A percentile compares a stretch with the other conserved stretches of the same genome.
These are phyloP conservation scores for Aspergillus terreus DNA, from an alignment of 2,329 filamentous ascomycete species.

Conservation along the genomic window DNA sequence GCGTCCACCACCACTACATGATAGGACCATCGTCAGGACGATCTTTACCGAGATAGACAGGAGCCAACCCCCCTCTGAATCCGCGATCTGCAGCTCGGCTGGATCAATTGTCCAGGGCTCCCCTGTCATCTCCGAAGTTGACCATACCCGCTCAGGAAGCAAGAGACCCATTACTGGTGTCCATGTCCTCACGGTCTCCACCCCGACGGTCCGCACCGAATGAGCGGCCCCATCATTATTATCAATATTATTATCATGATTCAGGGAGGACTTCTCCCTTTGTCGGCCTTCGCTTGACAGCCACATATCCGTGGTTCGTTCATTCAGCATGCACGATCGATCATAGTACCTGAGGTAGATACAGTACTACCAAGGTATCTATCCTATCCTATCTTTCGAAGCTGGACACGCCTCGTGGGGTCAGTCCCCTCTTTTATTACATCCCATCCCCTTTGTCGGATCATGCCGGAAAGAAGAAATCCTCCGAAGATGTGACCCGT, in stretches of 20 bases:
- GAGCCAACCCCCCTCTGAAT: not conserved
- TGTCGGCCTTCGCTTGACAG: no score
- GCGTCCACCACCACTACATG: not conserved
- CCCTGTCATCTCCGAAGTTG: not conserved
- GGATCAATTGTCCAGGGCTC: not conserved
- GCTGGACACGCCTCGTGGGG: not conserved
- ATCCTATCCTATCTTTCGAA: not conserved
- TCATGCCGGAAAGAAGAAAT: not conserved
- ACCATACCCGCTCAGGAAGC: not conserved
- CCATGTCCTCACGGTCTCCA: not conserved
- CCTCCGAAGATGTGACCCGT: not conserved
- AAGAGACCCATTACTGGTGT: not conserved
- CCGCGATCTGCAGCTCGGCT: not conserved
- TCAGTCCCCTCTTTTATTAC: not conserved
- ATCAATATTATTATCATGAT: no score
- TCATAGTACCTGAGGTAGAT: no score
- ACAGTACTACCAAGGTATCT: no score
- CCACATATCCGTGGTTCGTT: no score
- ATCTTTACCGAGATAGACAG: slow-evolving; percentile 1
- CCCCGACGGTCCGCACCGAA: slow-evolving; percentile 2
- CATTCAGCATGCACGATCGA: no score
- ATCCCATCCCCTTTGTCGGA: not conserved
- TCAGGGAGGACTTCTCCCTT: not conserved
- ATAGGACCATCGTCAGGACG: not conserved
- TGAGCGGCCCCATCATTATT: slow-evolving; percentile 1